phyloP scores from a whole-genome alignment of 441 rosid genomes.

The Populus hybrid region DNA sequence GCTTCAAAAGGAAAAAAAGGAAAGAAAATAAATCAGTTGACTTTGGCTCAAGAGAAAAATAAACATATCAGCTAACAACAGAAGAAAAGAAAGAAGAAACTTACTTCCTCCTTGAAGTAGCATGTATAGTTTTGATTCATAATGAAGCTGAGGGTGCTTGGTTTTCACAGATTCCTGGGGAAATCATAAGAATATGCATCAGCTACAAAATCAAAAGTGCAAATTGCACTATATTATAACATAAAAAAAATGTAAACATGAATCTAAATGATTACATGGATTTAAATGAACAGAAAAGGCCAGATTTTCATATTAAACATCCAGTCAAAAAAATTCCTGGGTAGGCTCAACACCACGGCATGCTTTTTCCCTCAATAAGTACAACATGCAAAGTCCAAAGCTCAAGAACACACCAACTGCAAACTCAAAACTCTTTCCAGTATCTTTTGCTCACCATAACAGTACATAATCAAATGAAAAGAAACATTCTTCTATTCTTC shows the following conservation, averaged over 20 bases:
- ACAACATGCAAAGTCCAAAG: neutral
- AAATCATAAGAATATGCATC: constrained; percentile 9
- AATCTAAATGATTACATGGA: neutral
- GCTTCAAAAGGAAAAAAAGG: constrained; percentile 42
- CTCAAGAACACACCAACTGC: neutral
- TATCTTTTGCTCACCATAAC: neutral
- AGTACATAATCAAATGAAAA: neutral
- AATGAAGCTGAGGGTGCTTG: constrained; percentile 94
- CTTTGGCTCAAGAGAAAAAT: neutral
- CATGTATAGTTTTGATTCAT: constrained; percentile 91
- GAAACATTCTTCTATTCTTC: neutral
- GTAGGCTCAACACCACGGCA: neutral
- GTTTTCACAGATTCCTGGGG: constrained; percentile 77
- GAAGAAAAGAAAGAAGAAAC: constrained; percentile 19
- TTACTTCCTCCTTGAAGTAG: constrained; percentile 98
- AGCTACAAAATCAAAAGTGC: neutral
- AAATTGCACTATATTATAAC: neutral
- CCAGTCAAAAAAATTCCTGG: neutral
- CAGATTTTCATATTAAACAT: neutral
- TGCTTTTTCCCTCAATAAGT: neutral
- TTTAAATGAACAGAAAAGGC: neutral
- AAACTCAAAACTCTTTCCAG: constrained; percentile 1
- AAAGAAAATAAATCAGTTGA: constrained; percentile 2
- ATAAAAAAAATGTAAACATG: neutral
- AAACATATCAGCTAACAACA: neutral